Evolutionary conservation across 2,329 filamentous ascomycete species (phyloP).

Genomic region (Claviceps sp.): DNA sequence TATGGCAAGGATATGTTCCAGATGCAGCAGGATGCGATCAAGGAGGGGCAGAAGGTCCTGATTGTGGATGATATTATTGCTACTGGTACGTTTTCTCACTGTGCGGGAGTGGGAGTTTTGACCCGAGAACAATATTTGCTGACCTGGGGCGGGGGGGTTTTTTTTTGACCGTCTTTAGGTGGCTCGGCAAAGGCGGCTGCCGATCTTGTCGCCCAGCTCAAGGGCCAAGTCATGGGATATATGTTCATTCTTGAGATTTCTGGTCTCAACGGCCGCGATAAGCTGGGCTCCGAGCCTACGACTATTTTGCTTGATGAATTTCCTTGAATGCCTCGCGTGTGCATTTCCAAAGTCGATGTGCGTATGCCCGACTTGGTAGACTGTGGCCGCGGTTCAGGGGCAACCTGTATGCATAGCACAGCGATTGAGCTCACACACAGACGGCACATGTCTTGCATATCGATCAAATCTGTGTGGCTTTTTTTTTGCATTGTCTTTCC

Average conservation of each 20-base stretch:
- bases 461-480: no score
- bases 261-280: constrained; percentile 81
- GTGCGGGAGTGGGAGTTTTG: background rate
- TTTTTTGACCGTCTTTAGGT: constrained; percentile 35
- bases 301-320: constrained; percentile 60
- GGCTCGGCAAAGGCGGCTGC: constrained; percentile 84
- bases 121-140: background rate
- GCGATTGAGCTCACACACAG: no score
- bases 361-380: background rate
- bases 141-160: background rate
- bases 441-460: no score
- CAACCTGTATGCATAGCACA: no score
- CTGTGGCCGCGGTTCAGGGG: no score
- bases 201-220: constrained; percentile 72
- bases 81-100: constrained; percentile 53
- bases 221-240: constrained; percentile 76
- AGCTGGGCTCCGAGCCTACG: constrained; percentile 66
- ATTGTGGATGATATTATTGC: constrained; percentile 98
- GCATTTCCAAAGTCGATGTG: background rate
- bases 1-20: constrained; percentile 93
- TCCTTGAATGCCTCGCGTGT: constrained; percentile 15
- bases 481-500: no score
- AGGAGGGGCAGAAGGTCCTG: constrained; percentile 75
- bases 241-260: constrained; percentile 93
- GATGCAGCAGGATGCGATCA: constrained; percentile 80